phyloP scores from a whole-genome alignment of 2,329 filamentous ascomycete genomes.

The Trichoderma sp. region DNA sequence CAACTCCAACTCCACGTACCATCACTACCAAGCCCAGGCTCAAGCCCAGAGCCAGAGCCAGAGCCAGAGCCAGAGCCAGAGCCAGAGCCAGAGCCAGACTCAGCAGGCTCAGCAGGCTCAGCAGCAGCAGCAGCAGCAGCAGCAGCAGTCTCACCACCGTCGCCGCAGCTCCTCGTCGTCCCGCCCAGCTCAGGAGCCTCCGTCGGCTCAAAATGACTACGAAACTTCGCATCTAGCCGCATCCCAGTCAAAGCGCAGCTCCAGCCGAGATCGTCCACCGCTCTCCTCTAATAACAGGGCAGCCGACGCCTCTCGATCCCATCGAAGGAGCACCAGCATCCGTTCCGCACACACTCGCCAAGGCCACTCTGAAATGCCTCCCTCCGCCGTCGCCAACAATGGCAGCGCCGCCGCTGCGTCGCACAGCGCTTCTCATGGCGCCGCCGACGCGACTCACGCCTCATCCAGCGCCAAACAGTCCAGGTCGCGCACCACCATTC shows the following conservation, averaged over 20 bases:
- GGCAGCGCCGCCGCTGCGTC: constrained; percentile 51
- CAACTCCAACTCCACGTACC: constrained; percentile 18
- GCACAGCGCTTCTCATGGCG: constrained; percentile 38
- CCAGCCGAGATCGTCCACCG: constrained; percentile 58
- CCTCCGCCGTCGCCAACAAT: constrained; percentile 51
- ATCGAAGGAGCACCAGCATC: constrained; percentile 51
- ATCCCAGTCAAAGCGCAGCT: constrained; percentile 57
- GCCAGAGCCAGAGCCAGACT: neutral
- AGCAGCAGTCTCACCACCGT: constrained; percentile 34
- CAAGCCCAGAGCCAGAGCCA: neutral
- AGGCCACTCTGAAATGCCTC: constrained; percentile 46
- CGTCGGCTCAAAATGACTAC: constrained; percentile 63
- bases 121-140: constrained; percentile 27
- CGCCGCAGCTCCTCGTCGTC: constrained; percentile 41
- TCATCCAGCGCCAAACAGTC: constrained; percentile 47
- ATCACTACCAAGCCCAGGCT: constrained; percentile 13
- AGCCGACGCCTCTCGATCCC: constrained; percentile 35
- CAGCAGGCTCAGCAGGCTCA: constrained; percentile 22
- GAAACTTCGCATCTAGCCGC: constrained; percentile 67
- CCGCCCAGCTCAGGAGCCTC: constrained; percentile 42
- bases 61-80: neutral
- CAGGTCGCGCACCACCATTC: constrained; percentile 75
- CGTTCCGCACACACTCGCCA: constrained; percentile 42
- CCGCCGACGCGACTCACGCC: constrained; percentile 36
- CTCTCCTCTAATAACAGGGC: constrained; percentile 43